Base-by-base conservation (phyloP, 768 basidiomycete genomes). In the Psilocybe sp. region DNA sequence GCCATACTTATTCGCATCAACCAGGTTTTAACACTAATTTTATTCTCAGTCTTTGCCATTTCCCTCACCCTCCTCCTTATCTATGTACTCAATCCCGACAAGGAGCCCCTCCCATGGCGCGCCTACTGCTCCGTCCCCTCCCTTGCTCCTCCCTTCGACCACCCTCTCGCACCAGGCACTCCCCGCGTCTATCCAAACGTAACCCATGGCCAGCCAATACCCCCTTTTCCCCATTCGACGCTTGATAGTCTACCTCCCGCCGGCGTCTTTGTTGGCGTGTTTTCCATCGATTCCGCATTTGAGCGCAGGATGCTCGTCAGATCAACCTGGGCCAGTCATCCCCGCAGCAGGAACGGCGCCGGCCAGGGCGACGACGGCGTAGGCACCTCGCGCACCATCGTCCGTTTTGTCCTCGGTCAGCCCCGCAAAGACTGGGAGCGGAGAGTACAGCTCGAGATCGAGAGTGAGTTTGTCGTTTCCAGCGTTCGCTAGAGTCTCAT, bases 61-160 rank as follows among this genome's bases (percentile, higher is more conserved):
- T 83, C 84, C 52, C 75, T 95, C 59, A 95, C 94, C 28, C 81
- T 94, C 52, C 74, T 91, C 48, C 78, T 98, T 69, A 93, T 93
- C 62, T 89, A 97, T 68, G 79, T 95, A 53, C 79, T 98, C 63
- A 95, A 97, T 65, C 95, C 94, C 50, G 96, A 98, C 77, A 98
- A 97, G 67, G 85, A 89, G 46, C 88, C 93, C 16, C 73, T 97
- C 6, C 94, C 94, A 40, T 98, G 94, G 94, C 83, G 93, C 58
- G 84, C 87, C 16, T 97, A 96, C 65, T 98, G 96, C 69, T 81
- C 89, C 18, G 76, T 83, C 47, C 87, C 86, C 4, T 78, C 64
- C 8, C 60, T 67, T 23, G 76, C 42, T 57, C 74, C 50, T 72
- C 76, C 54, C 60, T 72, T 45, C 66, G 71, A 61, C 69, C 80